Evolutionary conservation across 768 basidiomycete species (phyloP).

Genomic region (Russula earlei): DNA sequence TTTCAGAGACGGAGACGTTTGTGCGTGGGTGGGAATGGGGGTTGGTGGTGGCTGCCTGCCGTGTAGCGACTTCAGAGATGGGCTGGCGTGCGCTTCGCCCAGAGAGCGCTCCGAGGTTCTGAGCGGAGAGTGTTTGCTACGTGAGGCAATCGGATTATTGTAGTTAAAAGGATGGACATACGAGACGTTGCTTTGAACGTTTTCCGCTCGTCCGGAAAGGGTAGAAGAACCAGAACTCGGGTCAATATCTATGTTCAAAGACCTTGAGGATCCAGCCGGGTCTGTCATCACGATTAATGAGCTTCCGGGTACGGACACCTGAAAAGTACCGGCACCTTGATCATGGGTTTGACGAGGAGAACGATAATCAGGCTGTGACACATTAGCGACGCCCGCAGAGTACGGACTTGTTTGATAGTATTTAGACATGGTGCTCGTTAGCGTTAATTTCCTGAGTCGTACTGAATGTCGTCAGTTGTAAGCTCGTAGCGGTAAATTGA

Average conservation of each 20-base stretch:
- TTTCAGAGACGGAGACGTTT: conserved; percentile 7
- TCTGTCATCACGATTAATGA: conserved; percentile 6
- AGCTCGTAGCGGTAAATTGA: not conserved
- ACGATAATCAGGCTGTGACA: not conserved
- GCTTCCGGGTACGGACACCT: conserved; percentile 1
- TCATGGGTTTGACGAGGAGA: not conserved
- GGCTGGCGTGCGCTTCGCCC: not conserved
- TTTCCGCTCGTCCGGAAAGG: conserved; percentile 11
- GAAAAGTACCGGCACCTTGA: not conserved
- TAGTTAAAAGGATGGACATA: conserved; percentile 11
- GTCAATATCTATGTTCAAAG: conserved; percentile 10
- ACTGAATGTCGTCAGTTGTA: not conserved
- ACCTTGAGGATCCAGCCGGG: not conserved
- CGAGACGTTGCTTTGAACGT: not conserved
- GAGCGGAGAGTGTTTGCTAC: not conserved
- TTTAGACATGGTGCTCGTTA: not conserved
- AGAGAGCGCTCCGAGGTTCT: not conserved
- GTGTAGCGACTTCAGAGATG: not conserved
- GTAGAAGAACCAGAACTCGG: conserved; percentile 8
- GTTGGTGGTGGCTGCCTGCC: not conserved
- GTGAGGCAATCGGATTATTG: not conserved
- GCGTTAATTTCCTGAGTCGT: not conserved
- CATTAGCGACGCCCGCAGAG: not conserved
- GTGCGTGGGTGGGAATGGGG: not conserved
- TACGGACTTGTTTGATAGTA: not conserved